A percentile compares a stretch with the other conserved stretches of the same genome.
phyloP scores from a whole-genome alignment of 164 flowering plant species.

The Tetrastigma voinierianum region DNA sequence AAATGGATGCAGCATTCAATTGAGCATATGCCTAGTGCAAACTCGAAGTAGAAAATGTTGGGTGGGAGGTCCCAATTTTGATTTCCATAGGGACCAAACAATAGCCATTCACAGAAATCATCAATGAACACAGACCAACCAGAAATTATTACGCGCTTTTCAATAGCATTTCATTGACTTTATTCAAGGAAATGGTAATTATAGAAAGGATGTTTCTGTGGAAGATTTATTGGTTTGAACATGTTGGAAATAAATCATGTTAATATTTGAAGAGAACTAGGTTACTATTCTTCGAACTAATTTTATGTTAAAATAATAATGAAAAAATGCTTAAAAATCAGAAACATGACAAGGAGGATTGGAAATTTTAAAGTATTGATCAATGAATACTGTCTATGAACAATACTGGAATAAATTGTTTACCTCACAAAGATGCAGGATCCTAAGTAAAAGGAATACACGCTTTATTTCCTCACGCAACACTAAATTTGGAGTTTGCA shows the following conservation, averaged over 20 bases:
- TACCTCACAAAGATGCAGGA: constrained; percentile 90
- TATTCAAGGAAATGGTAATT: background rate
- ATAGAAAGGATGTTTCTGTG: background rate
- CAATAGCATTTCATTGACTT: background rate
- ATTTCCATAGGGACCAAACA: too few relatives aligned
- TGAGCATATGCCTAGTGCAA: too few relatives aligned
- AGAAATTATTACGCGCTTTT: background rate
- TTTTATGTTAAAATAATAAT: too few relatives aligned
- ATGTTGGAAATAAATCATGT: background rate
- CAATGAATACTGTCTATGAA: background rate
- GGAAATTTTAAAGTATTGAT: background rate
- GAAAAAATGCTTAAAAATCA: too few relatives aligned
- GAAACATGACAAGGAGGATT: too few relatives aligned
- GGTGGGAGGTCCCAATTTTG: too few relatives aligned
- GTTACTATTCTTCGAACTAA: too few relatives aligned
- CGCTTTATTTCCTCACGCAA: constrained; percentile 71
- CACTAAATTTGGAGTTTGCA: constrained; percentile 47
- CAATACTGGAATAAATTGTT: constrained; percentile 10
- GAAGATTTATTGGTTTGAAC: background rate
- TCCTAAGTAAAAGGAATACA: constrained; percentile 89
- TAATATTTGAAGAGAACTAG: too few relatives aligned
- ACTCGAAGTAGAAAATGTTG: too few relatives aligned
- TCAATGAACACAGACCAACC: background rate
- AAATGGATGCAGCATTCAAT: background rate
- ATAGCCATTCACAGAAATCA: background rate